A percentile compares a stretch with the other conserved stretches of the same genome.
Evolutionary conservation across 2,329 filamentous ascomycete species (phyloP).

Genomic region (Paracamarosporium sp.): DNA sequence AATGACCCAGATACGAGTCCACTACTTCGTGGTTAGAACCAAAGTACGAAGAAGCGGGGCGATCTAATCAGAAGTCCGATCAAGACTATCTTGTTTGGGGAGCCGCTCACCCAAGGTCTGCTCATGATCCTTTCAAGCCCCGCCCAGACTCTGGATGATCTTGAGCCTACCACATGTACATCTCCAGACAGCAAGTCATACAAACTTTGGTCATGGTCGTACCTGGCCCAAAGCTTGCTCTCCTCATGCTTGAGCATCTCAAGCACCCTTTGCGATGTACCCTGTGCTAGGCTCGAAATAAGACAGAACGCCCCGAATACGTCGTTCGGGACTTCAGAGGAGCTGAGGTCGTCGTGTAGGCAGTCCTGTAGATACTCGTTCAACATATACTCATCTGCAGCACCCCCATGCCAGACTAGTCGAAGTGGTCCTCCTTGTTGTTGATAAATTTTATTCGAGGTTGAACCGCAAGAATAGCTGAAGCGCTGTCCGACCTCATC

Average conservation of each 20-base stretch:
- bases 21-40: conserved; percentile 11
- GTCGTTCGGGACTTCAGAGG: conserved; percentile 11
- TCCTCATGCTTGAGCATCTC: conserved; percentile 12
- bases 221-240: not conserved
- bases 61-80: too few species aligned
- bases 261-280: conserved; percentile 5
- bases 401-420: conserved; percentile 13
- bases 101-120: conserved; percentile 13
- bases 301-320: conserved; percentile 27
- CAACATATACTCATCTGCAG: conserved; percentile 7
- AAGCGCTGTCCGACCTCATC: conserved; percentile 17
- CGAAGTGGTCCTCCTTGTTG: conserved; percentile 9
- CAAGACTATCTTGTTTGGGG: too few species aligned
- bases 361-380: conserved; percentile 10
- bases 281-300: conserved; percentile 21
- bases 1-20: conserved; percentile 30
- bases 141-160: conserved; percentile 17
- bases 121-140: conserved; percentile 23
- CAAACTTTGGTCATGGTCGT: conserved; percentile 6
- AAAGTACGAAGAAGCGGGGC: not conserved
- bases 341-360: not conserved
- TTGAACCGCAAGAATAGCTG: conserved; percentile 3
- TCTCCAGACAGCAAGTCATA: conserved; percentile 9
- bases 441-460: conserved; percentile 1
- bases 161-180: conserved; percentile 8